Conservation (phyloP, 2,329 filamentous ascomycete species). For the Laburnicola sp. region DNA sequence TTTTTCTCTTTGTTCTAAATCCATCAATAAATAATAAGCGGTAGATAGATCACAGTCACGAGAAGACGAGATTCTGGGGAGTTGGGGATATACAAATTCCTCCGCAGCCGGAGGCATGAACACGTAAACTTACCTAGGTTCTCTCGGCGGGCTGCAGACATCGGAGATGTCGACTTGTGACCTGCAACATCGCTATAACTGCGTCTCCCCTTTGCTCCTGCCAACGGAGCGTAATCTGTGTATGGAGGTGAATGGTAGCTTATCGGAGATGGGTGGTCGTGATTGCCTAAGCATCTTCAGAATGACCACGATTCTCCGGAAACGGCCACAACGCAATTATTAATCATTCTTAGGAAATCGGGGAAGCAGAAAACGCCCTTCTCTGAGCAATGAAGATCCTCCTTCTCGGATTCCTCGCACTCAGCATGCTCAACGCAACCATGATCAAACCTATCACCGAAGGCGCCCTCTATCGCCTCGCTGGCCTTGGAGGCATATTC, state of each 20-base stretch:
- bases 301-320: not conserved
- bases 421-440: not conserved
- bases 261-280: not conserved
- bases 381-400: not conserved
- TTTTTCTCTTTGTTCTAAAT: not conserved
- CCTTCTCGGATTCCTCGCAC: not conserved
- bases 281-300: not conserved
- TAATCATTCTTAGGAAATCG: not conserved
- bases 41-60: not conserved
- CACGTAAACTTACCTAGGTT: not conserved
- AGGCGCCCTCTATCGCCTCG: not conserved
- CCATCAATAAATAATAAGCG: not conserved
- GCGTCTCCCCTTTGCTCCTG: not conserved
- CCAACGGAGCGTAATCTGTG: not conserved
- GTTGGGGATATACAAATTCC: not conserved
- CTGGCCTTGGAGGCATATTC: not conserved
- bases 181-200: not conserved
- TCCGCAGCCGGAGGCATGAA: not conserved
- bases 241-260: not conserved
- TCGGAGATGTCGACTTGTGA: not conserved
- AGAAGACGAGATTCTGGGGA: not conserved
- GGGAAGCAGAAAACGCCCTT: not conserved
- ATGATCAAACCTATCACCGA: not conserved
- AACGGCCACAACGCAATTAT: not conserved
- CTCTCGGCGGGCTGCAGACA: not conserved